Conservation (phyloP, 768 basidiomycete species). For the Phylloporus arenicola region DNA sequence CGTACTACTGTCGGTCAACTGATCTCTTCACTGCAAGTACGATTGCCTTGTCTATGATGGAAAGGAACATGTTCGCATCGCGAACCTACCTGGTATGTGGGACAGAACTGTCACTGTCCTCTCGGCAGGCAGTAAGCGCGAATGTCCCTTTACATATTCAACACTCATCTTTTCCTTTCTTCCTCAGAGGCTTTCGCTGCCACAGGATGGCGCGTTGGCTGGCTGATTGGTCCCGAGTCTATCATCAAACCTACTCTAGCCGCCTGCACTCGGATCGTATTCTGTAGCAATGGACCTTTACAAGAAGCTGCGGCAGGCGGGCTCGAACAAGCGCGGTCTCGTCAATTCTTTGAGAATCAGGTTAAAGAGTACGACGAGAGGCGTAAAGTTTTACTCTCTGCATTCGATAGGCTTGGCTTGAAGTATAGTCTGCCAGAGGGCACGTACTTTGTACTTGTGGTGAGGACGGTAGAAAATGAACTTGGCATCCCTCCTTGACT, state of each 20-base stretch:
- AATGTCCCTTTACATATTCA: neutral
- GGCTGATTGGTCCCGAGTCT: conserved; percentile 83
- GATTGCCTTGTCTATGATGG: conserved; percentile 88
- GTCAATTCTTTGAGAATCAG: conserved; percentile 75
- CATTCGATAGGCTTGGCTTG: conserved; percentile 80
- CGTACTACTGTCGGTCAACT: neutral
- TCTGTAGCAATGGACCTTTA: conserved; percentile 90
- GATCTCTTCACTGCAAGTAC: conserved; percentile 49
- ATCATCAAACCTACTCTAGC: conserved; percentile 86
- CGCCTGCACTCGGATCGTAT: conserved; percentile 89
- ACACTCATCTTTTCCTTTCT: neutral
- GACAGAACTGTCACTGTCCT: conserved; percentile 94
- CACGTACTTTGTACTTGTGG: conserved; percentile 84
- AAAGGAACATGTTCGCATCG: conserved; percentile 87
- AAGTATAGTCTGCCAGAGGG: conserved; percentile 88
- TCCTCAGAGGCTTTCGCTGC: conserved; percentile 88
- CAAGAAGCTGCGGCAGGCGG: conserved; percentile 94
- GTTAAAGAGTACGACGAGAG: conserved; percentile 74
- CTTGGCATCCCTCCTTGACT: neutral
- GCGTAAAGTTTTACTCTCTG: conserved; percentile 63
- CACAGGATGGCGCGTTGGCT: conserved; percentile 97
- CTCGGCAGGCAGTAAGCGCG: conserved; percentile 82
- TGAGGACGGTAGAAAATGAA: conserved; percentile 31
- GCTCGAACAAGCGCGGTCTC: conserved; percentile 69
- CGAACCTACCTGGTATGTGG: conserved; percentile 97